Base-by-base conservation (phyloP, 768 basidiomycete species). In the Trametes villosa region DNA sequence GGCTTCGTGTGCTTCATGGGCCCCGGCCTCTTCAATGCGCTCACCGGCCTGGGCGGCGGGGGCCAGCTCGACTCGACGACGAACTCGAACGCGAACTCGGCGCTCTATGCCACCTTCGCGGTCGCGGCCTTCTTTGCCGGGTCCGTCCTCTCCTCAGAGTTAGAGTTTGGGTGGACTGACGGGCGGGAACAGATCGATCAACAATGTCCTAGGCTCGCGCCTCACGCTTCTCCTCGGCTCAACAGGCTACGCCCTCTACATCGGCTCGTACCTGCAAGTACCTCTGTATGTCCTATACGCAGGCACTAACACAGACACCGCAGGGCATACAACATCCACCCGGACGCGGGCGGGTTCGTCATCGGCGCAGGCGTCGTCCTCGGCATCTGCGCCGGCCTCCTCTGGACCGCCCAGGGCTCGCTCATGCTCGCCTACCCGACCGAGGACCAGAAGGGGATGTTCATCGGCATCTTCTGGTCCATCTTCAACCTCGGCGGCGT, bases 331-430 rank as follows among this genome's bases (percentile, higher is more conserved):
- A 92, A 91, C 64, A 88, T 92, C 34, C 88, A 92, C 65, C 78
- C 81, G 9, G 68, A 77, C 22, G 84, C 85, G 9, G 79, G 80
- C 33, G 76, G 75, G 30, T 93, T 92, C 69, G 84, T 89, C 44
- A 84, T 93, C 63, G 83, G 77, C 18, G 80, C 89, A 3, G 92
- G 91, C 20, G 87, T 87, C 38, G 68, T 90, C 56, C 84, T 92
- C 18, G 92, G 92, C 18, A 63, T 91, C 49, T 90, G 87, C 67
- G 91, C 83, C 15, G 83, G 79, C 17, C 68, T 94, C 44, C 76
- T 93, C 9, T 93, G 92, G 92, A 88, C 91, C 0, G 89, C 91
- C 0, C 91, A 94, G 68, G 92, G 91, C n/a, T 87, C 85, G 18
- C 76, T 94, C 60, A 92, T 93, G 86, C 75, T 94, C 72, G 84